Evolutionary conservation across 768 basidiomycete species (phyloP), one percentile per base, ranked within the genome.

Genomic region (Rubroboletus satanas): DNA sequence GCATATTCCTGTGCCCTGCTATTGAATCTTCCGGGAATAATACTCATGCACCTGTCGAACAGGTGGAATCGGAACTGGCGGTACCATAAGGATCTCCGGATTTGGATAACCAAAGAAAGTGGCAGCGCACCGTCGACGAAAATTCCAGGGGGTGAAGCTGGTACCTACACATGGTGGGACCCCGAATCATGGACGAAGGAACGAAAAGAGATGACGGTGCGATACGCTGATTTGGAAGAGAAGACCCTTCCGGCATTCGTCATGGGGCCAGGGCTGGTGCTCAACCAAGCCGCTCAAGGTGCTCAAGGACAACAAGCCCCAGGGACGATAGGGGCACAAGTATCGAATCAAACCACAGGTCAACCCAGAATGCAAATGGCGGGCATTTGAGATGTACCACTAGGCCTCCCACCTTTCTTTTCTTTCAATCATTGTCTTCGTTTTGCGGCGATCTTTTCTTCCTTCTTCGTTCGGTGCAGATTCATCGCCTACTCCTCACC

Each of bases 61-160:
- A 95, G 93, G 66, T 96, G 84, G 79, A 89, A 90, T 71, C 88
- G 93, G 57, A 94, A 93, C 71, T 98, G 95, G 94, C 80, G 95
- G 56, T 97, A 88, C 73, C 94, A 97, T 82, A 97, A 94, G 71
- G 91, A 93, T 63, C 78, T 91, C 47, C 86, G 84, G 79, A 66
- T 72, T 29, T 84, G 86, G 86, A 73, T 97, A 72, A 95, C 92
- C 44, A 95, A 95, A 66, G 93, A 96, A 71, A 85, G 82, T 36
- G 88, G 88, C 21, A 86, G 87, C 51, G 75, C 81, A 49, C 84
- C 86, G 45, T 87, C 87, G 55, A 80, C 84, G 62, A 90, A 90
- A 72, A 84, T 89, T 7, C 83, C 79, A 42, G 87, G 89, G 47
- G 84, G 89, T 64, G 91, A 97, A 71, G 83, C 88, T 61, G 93